phyloP scores from a whole-genome alignment of 345 rosid species.

The Diplotaxis tenuifolia region DNA sequence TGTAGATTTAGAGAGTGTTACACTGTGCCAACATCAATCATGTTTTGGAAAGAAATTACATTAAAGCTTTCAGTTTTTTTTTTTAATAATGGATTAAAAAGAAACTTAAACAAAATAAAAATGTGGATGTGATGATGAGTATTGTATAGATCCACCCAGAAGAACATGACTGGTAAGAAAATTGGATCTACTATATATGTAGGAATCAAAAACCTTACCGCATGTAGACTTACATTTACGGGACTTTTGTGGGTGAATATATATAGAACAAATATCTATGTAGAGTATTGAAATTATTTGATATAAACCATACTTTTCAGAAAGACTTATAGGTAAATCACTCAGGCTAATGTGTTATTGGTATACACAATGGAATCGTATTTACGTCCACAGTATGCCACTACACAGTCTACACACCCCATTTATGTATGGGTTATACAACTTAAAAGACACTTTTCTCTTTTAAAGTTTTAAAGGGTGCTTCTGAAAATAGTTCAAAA shows the following conservation, averaged over 20 bases:
- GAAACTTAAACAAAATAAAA: background rate
- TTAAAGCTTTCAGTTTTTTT: background rate
- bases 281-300: background rate
- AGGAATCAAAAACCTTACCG: background rate
- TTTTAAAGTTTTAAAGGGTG: slow-evolving; percentile 1
- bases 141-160: background rate
- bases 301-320: background rate
- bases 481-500: slow-evolving; percentile 19
- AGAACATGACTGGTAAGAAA: background rate
- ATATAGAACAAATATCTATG: background rate
- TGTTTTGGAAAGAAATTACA: background rate
- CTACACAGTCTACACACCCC: too few species aligned
- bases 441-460: background rate
- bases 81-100: background rate
- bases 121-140: background rate
- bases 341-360: background rate
- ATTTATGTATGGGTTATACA: background rate
- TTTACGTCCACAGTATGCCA: background rate
- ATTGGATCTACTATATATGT: background rate
- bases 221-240: background rate
- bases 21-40: background rate
- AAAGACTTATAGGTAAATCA: background rate
- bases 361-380: background rate
- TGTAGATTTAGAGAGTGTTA: background rate
- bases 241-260: background rate